Conservation (phyloP, 306 rosid genomes). For the Gastrolobium villosum region DNA sequence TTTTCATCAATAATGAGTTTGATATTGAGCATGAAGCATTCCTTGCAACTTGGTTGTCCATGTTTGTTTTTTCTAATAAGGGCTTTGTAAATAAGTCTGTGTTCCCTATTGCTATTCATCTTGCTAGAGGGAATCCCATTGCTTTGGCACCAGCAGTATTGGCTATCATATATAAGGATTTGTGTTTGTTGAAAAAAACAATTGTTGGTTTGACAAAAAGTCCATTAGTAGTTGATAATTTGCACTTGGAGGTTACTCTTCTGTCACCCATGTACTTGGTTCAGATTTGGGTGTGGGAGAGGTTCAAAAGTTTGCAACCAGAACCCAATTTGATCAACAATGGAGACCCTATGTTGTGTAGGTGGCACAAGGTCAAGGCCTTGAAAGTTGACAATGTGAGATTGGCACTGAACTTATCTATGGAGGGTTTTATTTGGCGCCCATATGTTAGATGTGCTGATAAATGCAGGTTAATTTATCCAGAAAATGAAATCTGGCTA, state of each 20-base stretch:
- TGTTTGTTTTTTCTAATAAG: conserved; percentile 34
- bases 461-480: conserved; percentile 39
- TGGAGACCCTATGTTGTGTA: conserved; percentile 47
- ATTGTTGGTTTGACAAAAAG: conserved; percentile 16
- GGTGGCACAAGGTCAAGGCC: conserved; percentile 54
- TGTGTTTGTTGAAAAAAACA: conserved; percentile 40
- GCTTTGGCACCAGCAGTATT: conserved; percentile 59
- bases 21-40: conserved; percentile 64
- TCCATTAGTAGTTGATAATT: background rate
- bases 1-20: conserved; percentile 43
- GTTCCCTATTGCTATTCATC: conserved; percentile 52
- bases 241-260: conserved; percentile 18
- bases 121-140: conserved; percentile 48
- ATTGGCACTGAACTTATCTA: conserved; percentile 45
- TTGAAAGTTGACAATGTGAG: conserved; percentile 51
- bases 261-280: conserved; percentile 65
- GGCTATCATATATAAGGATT: conserved; percentile 55
- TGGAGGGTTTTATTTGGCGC: conserved; percentile 56
- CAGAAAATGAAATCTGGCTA: conserved; percentile 47
- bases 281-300: conserved; percentile 79
- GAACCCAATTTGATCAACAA: background rate
- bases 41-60: conserved; percentile 52
- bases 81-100: background rate
- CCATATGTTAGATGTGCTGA: conserved; percentile 51
- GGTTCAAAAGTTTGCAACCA: conserved; percentile 56